Conservation (phyloP, 1,284 basidiomycete species). For the Psilocybe mexicana region DNA sequence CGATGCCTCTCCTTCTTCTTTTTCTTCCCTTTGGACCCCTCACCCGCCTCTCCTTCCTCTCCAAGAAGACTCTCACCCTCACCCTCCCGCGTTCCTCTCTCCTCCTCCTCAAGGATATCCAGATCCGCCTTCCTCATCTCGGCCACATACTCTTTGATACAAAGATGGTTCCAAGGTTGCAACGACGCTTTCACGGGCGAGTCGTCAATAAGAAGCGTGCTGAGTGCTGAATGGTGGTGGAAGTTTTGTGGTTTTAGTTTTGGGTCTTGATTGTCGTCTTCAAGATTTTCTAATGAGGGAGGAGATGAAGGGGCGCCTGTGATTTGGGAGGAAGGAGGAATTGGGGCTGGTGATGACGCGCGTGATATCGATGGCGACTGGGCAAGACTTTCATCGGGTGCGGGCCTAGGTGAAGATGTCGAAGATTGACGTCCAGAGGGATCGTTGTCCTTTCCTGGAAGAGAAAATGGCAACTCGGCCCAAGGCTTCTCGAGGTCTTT, state of each 20-base stretch:
- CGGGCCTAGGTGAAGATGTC: neutral
- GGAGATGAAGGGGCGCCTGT: neutral
- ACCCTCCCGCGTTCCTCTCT: conserved; percentile 2
- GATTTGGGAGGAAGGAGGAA: neutral
- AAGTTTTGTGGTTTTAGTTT: neutral
- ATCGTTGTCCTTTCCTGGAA: conserved; percentile 10
- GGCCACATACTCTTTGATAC: conserved; percentile 66
- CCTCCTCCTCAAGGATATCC: conserved; percentile 23
- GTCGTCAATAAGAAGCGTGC: conserved; percentile 83
- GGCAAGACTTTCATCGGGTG: neutral
- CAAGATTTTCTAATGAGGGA: neutral
- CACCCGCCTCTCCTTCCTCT: conserved; percentile 21
- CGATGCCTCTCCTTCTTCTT: neutral
- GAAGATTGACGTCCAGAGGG: neutral
- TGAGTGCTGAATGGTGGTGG: conserved; percentile 53
- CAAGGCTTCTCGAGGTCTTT: conserved; percentile 82
- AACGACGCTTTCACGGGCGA: conserved; percentile 74
- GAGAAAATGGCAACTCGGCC: conserved; percentile 41
- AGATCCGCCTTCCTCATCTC: conserved; percentile 49
- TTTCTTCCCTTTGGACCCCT: conserved; percentile 1
- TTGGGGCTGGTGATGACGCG: neutral
- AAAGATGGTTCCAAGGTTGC: conserved; percentile 82
- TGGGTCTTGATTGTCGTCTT: neutral
- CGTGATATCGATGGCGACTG: neutral
- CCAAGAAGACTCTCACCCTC: conserved; percentile 13